Percentiles rank a stretch among this genome's conserved stretches.
Conservation (phyloP, 495 filamentous ascomycete genomes). For the Penicillium riverlandense region DNA sequence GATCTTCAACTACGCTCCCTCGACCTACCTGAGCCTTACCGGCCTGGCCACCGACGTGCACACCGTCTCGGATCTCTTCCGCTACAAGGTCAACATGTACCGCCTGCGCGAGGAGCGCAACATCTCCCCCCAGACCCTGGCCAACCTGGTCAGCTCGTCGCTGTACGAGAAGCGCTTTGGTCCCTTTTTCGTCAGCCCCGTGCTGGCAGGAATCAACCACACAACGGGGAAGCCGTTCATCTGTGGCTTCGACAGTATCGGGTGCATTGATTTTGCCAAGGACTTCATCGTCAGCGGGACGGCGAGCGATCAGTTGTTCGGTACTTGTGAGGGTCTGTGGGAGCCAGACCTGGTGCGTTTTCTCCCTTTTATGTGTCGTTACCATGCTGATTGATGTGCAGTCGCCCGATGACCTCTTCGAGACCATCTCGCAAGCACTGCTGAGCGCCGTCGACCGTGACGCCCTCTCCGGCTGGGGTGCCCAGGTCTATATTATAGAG, state of each 20-base stretch:
- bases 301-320: conserved; percentile 93
- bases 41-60: conserved; percentile 93
- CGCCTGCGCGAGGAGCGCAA: conserved; percentile 93
- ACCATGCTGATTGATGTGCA: conserved; percentile 21
- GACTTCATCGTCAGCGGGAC: conserved; percentile 98
- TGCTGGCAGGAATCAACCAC: conserved; percentile 87
- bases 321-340: conserved; percentile 97
- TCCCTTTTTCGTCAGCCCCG: conserved; percentile 90
- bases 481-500: conserved; percentile 98
- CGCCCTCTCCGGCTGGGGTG: conserved; percentile 94
- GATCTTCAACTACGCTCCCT: conserved; percentile 89
- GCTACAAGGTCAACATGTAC: conserved; percentile 99
- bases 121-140: conserved; percentile 89
- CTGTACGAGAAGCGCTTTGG: conserved; percentile 96
- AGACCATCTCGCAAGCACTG: conserved; percentile 96
- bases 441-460: conserved; percentile 94
- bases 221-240: conserved; percentile 93
- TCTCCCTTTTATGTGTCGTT: not conserved
- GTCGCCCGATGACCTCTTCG: conserved; percentile 91
- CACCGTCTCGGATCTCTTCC: conserved; percentile 94
- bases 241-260: conserved; percentile 98
- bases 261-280: conserved; percentile 98
- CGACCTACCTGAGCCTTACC: conserved; percentile 93
- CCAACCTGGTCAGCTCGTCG: conserved; percentile 83
- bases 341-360: conserved; percentile 83